phyloP scores from a whole-genome alignment of 2,329 filamentous ascomycete species.

The Colletotrichum sublineola region DNA sequence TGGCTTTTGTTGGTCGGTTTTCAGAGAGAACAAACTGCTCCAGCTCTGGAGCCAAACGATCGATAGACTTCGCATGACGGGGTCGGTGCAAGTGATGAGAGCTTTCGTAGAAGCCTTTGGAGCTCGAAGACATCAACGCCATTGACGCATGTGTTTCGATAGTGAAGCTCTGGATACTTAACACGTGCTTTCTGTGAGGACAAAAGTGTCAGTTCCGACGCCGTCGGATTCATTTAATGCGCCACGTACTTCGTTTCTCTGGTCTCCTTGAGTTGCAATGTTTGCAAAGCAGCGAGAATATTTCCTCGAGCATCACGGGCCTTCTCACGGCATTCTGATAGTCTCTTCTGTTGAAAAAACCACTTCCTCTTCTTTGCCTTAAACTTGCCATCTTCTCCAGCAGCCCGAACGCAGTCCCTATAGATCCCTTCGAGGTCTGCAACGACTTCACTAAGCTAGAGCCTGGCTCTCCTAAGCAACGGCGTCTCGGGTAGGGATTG shows the following conservation, averaged over 20 bases:
- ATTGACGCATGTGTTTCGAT: not conserved
- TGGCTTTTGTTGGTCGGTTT: not conserved
- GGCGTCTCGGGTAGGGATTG: not conserved
- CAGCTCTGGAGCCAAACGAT: not conserved
- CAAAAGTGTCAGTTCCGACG: not conserved
- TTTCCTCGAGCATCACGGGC: not conserved
- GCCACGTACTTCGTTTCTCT: not conserved
- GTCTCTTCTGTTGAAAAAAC: not conserved
- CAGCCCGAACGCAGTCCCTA: not conserved
- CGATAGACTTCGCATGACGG: not conserved
- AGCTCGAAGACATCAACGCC: not conserved
- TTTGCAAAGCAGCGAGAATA: not conserved
- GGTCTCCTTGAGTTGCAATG: not conserved
- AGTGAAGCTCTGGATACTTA: constrained; percentile 2
- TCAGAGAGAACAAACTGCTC: not conserved
- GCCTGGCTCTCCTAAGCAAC: not conserved
- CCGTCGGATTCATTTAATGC: no score
- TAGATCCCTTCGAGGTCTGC: not conserved
- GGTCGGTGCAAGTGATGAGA: not conserved
- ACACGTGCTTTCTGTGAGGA: not conserved
- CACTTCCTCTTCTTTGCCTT: constrained; percentile 1
- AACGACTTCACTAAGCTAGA: not conserved
- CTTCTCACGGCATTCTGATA: constrained; percentile 1
- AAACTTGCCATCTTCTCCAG: not conserved
- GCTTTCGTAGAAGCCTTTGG: accelerated